Conservation (phyloP, 2,329 filamentous ascomycete genomes). For the Microsporum canis region DNA sequence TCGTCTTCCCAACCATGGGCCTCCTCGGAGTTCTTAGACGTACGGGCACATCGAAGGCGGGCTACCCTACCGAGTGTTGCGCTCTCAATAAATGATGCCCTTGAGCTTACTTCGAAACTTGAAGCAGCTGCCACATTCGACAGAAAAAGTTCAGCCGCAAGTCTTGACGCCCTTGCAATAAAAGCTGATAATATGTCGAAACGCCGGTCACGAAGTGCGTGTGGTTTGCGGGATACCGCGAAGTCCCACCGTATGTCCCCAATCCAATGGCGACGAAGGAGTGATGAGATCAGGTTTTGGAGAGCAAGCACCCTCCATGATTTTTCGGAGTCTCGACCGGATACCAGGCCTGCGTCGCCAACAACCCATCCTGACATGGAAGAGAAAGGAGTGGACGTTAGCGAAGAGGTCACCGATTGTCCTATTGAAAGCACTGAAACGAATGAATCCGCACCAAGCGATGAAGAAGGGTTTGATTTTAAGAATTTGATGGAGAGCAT, state of each 20-base stretch:
- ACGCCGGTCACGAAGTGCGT: conserved; percentile 36
- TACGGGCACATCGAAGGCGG: conserved; percentile 22
- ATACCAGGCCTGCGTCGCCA: background rate
- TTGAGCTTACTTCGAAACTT: conserved; percentile 15
- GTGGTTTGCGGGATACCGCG: conserved; percentile 28
- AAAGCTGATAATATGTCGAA: conserved; percentile 21
- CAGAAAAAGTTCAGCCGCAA: background rate
- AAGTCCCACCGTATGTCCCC: conserved; percentile 30
- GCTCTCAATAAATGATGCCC: conserved; percentile 31
- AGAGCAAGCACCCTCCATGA: conserved; percentile 24
- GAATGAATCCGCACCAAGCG: background rate
- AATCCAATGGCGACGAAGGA: conserved; percentile 33
- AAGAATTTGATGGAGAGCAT: conserved; percentile 30
- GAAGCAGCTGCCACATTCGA: background rate
- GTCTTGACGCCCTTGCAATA: conserved; percentile 10
- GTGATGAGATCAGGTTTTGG: conserved; percentile 31
- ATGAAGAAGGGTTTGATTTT: conserved; percentile 23
- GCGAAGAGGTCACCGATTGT: background rate
- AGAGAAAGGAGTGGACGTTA: background rate
- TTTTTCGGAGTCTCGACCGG: conserved; percentile 12
- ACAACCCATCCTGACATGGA: background rate
- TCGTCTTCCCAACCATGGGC: background rate
- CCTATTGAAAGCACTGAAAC: background rate
- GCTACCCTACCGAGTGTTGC: conserved; percentile 37
- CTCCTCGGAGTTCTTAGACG: background rate